Conservation (phyloP, 768 basidiomycete species). For the Suillus subaureus region DNA sequence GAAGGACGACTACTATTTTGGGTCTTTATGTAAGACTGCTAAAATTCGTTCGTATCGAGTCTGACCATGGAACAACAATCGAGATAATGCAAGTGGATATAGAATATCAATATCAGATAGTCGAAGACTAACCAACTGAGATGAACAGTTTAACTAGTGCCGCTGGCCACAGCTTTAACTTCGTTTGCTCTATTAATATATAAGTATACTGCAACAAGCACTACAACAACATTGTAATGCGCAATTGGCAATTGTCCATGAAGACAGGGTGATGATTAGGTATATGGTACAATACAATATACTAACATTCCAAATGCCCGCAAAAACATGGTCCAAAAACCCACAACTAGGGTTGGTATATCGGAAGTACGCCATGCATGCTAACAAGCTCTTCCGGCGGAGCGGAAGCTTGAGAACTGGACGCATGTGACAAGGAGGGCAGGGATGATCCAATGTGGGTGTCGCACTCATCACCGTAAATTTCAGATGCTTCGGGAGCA, state of each 20-base stretch:
- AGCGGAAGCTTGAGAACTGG: slow-evolving; percentile 6
- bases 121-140: neutral
- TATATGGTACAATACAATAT: slow-evolving; percentile 24
- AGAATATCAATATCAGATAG: neutral
- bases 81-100: too few species aligned
- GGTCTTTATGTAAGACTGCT: neutral
- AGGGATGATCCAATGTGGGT: slow-evolving; percentile 2
- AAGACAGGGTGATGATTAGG: slow-evolving; percentile 23
- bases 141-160: neutral
- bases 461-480: slow-evolving; percentile 4
- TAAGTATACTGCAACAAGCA: neutral
- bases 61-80: too few species aligned
- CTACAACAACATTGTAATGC: neutral
- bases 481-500: slow-evolving; percentile 12
- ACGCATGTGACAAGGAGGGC: slow-evolving; percentile 9
- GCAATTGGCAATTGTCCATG: slow-evolving; percentile 5
- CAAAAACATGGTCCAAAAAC: slow-evolving; percentile 5
- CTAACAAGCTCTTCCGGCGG: slow-evolving; percentile 9
- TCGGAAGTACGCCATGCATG: slow-evolving; percentile 27
- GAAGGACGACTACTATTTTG: slow-evolving; percentile 7
- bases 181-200: too few species aligned
- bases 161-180: too few species aligned
- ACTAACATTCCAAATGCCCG: slow-evolving; percentile 17
- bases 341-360: slow-evolving; percentile 28
- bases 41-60: too few species aligned